Evolutionary conservation across 345 rosid genomes (phyloP).

Genomic region (Linum tenue): DNA sequence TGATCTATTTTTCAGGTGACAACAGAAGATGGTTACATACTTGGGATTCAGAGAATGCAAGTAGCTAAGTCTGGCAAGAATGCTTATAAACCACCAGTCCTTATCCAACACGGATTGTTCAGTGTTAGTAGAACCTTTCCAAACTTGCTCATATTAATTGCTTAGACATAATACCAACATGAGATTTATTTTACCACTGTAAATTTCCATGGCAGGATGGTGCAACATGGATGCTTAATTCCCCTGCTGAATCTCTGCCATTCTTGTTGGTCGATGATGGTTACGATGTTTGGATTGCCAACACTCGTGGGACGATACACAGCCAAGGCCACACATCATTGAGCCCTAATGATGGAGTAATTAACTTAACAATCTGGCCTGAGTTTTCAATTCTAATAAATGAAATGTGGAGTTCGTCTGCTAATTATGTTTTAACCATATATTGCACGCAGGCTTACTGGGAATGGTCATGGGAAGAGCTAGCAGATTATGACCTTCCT

Average conservation of each 20-base stretch:
- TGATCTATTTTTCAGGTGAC: slow-evolving; percentile 29
- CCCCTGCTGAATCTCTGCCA: slow-evolving; percentile 26
- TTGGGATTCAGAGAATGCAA: slow-evolving; percentile 39
- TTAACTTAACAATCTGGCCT: neutral
- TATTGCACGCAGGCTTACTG: slow-evolving; percentile 26
- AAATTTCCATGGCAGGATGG: slow-evolving; percentile 25
- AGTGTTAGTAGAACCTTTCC: slow-evolving; percentile 17
- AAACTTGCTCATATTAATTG: neutral
- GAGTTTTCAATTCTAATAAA: neutral
- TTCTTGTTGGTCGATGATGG: slow-evolving; percentile 34
- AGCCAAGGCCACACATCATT: slow-evolving; percentile 31
- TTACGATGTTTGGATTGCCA: slow-evolving; percentile 38
- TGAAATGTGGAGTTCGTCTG: neutral
- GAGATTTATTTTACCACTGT: neutral
- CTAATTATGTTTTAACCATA: neutral
- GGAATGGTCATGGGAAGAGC: slow-evolving; percentile 41
- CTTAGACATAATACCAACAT: neutral
- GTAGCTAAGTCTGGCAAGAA: slow-evolving; percentile 13
- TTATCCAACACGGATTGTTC: slow-evolving; percentile 43
- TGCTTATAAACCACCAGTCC: slow-evolving; percentile 37
- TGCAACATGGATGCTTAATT: slow-evolving; percentile 25
- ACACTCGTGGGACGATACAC: slow-evolving; percentile 31
- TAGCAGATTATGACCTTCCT: slow-evolving; percentile 24
- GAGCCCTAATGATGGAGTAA: slow-evolving; percentile 14
- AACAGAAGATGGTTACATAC: slow-evolving; percentile 44